Evolutionary conservation across 2,329 filamentous ascomycete genomes (phyloP), one percentile per base, ranked within the genome.

Genomic region (Cladosporium halotolerans): DNA sequence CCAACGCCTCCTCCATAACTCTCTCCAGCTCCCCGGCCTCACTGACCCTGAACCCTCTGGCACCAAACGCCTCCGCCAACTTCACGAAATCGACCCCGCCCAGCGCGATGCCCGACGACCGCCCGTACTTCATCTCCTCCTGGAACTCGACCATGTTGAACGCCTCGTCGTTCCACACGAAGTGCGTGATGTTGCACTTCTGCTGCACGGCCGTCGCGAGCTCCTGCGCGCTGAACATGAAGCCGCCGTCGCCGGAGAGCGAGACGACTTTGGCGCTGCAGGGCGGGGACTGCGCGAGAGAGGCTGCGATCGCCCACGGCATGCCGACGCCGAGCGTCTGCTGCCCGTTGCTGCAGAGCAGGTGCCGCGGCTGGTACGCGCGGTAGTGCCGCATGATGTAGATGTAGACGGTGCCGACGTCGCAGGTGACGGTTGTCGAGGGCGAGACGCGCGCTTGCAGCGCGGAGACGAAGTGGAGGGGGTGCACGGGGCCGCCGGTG

Each of bases 131-230:
- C 62, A 73, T 70, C 53, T 74, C 72, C 63, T 77, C 75, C 57
- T 77, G 75, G 60, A 77, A 77, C 63, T 76, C 71, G 4, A 77
- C 73, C 75, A 77, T 77, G 60, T 77, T 77, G 62, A 73, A 77
- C 31, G 69, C 69, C 42, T 71, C 71, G 57, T 77, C 75, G 59
- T 77, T 77, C 73, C 74, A 76, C 57, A 77, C 68, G 56, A 77
- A 76, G 58, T 77, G 75, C 14, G 75, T 76, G 58, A 77, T 75
- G 53, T 77, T 70, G 62, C 74, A 77, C 7, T 68, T 66, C 45
- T 76, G 73, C 57, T 70, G 68, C 13, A 77, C 73, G 4, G 75
- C 74, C 0, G 75, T 77, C 0, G 64, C 68, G 3, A 77, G 63
- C 55, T 77, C 75, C 55, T 75, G 72, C 0, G 68, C 68, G 16